Evolutionary conservation across 177 flowering plant genomes (phyloP).

Genomic region (Tripterygium wilfordii): DNA sequence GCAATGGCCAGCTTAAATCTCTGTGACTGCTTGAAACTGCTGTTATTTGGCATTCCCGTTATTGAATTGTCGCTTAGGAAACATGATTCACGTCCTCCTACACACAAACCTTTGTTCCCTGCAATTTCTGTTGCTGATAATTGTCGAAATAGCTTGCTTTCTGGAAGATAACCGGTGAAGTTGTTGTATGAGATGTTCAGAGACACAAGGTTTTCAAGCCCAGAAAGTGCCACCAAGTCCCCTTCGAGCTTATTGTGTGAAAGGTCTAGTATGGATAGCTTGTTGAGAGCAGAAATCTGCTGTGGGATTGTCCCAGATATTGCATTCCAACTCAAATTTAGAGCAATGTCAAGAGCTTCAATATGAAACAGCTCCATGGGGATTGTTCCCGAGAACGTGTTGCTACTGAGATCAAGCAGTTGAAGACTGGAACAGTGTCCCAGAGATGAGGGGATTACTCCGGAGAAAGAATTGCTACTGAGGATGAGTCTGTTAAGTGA

Average conservation of each 20-base stretch:
- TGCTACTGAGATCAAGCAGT: conserved; percentile 79
- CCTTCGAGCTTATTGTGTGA: conserved; percentile 78
- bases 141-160: conserved; percentile 74
- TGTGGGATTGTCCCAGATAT: conserved; percentile 61
- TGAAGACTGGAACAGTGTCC: conserved; percentile 62
- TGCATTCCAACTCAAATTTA: conserved; percentile 69
- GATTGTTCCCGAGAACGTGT: conserved; percentile 52
- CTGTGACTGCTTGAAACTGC: conserved; percentile 17
- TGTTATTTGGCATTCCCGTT: conserved; percentile 7
- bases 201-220: conserved; percentile 70
- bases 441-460: conserved; percentile 56
- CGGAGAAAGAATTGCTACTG: conserved; percentile 52
- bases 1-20: conserved; percentile 49
- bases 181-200: conserved; percentile 81
- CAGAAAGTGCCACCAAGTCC: conserved; percentile 41
- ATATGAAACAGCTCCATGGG: conserved; percentile 55
- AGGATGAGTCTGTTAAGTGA: conserved; percentile 57
- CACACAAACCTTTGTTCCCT: conserved; percentile 69
- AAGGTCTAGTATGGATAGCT: conserved; percentile 70
- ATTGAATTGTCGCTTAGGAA: conserved; percentile 29
- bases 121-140: conserved; percentile 51
- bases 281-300: conserved; percentile 55
- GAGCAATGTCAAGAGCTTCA: conserved; percentile 63
- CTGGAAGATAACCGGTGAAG: conserved; percentile 80
- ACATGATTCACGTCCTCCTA: conserved; percentile 37